Conservation (phyloP, 345 rosid genomes). For the Ceriops decandra region DNA sequence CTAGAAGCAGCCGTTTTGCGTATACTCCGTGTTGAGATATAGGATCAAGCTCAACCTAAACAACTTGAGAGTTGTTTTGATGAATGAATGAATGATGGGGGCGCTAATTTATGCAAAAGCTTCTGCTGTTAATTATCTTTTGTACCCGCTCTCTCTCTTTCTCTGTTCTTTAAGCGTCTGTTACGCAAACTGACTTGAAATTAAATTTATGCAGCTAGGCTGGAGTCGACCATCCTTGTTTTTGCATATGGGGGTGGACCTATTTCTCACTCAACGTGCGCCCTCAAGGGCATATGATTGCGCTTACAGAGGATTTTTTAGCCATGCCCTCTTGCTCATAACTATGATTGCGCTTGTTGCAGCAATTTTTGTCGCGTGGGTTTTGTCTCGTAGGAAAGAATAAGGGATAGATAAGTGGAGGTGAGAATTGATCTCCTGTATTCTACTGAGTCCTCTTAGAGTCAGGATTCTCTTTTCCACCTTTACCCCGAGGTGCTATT, state of each 20-base stretch:
- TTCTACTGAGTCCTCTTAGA: neutral
- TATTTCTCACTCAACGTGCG: conserved; percentile 82
- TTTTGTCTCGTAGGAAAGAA: conserved; percentile 83
- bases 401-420: conserved; percentile 74
- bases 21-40: too few species aligned
- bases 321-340: conserved; percentile 78
- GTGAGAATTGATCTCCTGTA: conserved; percentile 28
- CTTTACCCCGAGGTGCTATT: neutral
- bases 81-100: too few species aligned
- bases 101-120: neutral
- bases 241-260: conserved; percentile 89
- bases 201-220: conserved; percentile 55
- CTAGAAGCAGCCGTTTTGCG: too few species aligned
- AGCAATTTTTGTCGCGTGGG: conserved; percentile 80
- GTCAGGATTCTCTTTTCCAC: neutral
- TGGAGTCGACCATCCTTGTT: conserved; percentile 87
- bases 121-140: neutral
- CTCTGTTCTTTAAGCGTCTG: neutral
- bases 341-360: conserved; percentile 82
- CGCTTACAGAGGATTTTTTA: conserved; percentile 94
- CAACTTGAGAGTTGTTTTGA: too few species aligned
- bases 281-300: conserved; percentile 95
- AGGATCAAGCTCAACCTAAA: too few species aligned
- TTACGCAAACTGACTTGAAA: neutral
- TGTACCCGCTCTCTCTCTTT: neutral